These are phyloP conservation scores for Xylaria grammica DNA, from an alignment of 495 filamentous ascomycete genomes.

Conservation along the genomic window DNA sequence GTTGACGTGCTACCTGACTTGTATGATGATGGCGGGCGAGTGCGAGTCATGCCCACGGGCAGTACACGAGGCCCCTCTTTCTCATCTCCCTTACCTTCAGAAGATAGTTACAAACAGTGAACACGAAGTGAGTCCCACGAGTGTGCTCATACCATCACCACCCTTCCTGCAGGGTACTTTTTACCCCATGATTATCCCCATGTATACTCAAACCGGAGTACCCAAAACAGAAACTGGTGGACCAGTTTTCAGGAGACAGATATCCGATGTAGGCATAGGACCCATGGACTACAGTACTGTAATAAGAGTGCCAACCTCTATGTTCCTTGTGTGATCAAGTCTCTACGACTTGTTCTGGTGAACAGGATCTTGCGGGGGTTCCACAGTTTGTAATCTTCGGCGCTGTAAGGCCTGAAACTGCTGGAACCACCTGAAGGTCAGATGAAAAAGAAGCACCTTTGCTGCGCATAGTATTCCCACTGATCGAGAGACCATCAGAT, in stretches of 20 bases:
- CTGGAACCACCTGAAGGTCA: neutral
- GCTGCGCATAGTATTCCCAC: neutral
- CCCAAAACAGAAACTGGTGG: neutral
- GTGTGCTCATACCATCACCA: neutral
- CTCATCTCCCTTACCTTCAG: neutral
- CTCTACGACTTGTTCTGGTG: conserved; percentile 7
- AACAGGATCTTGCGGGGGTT: conserved; percentile 17
- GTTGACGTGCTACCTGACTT: conserved; percentile 2
- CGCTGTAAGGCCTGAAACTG: conserved; percentile 22
- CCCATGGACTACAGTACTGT: neutral
- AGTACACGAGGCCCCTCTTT: neutral
- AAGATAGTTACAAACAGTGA: neutral
- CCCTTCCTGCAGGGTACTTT: conserved; percentile 21
- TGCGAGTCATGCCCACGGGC: neutral
- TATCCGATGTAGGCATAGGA: conserved; percentile 1
- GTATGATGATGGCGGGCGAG: neutral
- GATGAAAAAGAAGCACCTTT: neutral
- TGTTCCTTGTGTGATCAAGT: neutral
- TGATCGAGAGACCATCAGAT: conserved; percentile 3
- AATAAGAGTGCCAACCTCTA: neutral
- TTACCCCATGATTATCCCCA: conserved; percentile 14
- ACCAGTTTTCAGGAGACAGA: neutral
- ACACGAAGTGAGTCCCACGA: neutral
- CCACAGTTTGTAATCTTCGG: conserved; percentile 16
- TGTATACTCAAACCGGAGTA: neutral